A percentile compares a stretch with the other conserved stretches of the same genome.
phyloP scores from a whole-genome alignment of 2,329 filamentous ascomycete genomes.

The Fusarium napiforme region DNA sequence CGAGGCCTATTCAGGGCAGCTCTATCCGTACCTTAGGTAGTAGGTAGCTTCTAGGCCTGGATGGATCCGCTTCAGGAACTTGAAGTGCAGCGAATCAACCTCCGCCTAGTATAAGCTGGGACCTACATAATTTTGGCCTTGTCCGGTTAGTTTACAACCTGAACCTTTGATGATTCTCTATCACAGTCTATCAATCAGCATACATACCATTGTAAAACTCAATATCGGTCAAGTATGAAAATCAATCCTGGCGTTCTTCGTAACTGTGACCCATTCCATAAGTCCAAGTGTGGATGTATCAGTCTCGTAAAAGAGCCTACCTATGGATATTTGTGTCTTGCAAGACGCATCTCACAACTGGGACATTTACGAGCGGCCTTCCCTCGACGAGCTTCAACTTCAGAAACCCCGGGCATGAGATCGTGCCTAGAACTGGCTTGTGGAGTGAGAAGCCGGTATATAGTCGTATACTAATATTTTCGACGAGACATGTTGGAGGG shows the following conservation, averaged over 20 bases:
- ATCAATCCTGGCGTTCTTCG: background rate
- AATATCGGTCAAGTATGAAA: background rate
- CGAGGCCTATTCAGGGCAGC: slow-evolving; percentile 17
- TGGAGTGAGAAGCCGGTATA: slow-evolving; percentile 30
- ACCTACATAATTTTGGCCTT: background rate
- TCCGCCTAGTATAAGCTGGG: slow-evolving; percentile 16
- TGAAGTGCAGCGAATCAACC: background rate
- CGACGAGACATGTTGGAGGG: slow-evolving; percentile 26
- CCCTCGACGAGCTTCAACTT: slow-evolving; percentile 11
- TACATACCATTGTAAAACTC: slow-evolving; percentile 8
- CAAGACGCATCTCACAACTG: background rate
- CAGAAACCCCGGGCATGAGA: background rate
- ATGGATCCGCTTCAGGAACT: slow-evolving; percentile 28
- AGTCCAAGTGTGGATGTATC: background rate
- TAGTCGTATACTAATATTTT: slow-evolving; percentile 31
- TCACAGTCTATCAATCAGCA: background rate
- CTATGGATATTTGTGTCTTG: background rate
- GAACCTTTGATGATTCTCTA: background rate
- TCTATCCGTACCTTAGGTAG: background rate
- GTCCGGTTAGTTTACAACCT: background rate
- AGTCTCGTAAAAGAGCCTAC: background rate
- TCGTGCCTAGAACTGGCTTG: slow-evolving; percentile 17
- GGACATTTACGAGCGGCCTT: background rate
- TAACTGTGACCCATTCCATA: slow-evolving; percentile 2
- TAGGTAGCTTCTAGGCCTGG: background rate